These are phyloP conservation scores for Boletus sp. DNA, from an alignment of 768 basidiomycete genomes.

Conservation along the genomic window DNA sequence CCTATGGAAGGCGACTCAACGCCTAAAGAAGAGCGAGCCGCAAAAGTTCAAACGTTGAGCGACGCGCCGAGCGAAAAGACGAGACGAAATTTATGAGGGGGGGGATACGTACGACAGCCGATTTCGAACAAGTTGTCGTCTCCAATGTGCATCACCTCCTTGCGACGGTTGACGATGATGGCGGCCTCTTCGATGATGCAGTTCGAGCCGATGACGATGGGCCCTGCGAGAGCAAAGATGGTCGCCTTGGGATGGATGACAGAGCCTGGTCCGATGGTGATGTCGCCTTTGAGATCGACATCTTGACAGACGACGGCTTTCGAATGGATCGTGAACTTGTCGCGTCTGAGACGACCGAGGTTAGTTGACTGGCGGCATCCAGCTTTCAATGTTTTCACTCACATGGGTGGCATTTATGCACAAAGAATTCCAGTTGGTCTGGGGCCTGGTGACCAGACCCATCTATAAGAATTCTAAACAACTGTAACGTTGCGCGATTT, in stretches of 20 bases:
- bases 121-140: constrained; percentile 95
- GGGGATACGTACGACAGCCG: constrained; percentile 70
- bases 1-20: constrained; percentile 87
- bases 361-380: background rate
- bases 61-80: background rate
- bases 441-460: too few species aligned
- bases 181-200: constrained; percentile 92
- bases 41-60: background rate
- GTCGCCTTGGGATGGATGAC: constrained; percentile 94
- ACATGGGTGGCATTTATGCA: constrained; percentile 31
- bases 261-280: constrained; percentile 89
- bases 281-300: constrained; percentile 91
- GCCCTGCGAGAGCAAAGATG: constrained; percentile 87
- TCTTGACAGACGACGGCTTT: constrained; percentile 91
- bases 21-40: constrained; percentile 45
- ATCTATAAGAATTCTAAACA: too few species aligned
- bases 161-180: constrained; percentile 87
- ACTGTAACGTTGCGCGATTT: too few species aligned
- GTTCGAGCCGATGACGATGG: constrained; percentile 83
- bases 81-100: background rate
- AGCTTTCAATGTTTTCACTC: constrained; percentile 7
- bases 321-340: constrained; percentile 88
- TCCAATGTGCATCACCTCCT: constrained; percentile 90
- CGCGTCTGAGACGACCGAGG: constrained; percentile 51
- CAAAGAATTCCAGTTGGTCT: background rate